Conservation (phyloP, 306 rosid species). For the Rosa lucieae region DNA sequence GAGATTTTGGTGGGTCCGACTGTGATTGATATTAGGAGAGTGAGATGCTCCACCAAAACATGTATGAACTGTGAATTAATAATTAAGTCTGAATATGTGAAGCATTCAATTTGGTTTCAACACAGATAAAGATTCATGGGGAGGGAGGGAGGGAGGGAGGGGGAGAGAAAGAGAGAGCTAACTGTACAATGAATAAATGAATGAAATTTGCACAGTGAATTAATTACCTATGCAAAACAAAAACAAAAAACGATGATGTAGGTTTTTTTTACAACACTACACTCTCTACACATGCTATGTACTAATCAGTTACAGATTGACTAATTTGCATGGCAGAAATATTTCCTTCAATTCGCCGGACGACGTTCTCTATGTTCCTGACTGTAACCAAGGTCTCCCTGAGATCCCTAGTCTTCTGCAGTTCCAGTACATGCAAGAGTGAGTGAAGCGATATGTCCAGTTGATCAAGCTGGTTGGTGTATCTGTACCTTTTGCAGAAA, state of each 20-base stretch:
- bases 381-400: not conserved
- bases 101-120: too few relatives aligned
- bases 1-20: not conserved
- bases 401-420: conserved; percentile 3
- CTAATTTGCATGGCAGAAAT: not conserved
- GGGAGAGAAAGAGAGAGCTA: too few relatives aligned
- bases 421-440: not conserved
- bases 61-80: too few relatives aligned
- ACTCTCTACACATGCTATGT: too few relatives aligned
- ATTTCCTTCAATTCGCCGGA: not conserved
- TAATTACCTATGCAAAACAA: not conserved
- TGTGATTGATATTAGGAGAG: too few relatives aligned
- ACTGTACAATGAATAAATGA: not conserved
- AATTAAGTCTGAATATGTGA: too few relatives aligned
- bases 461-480: not conserved
- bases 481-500: not conserved
- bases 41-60: too few relatives aligned
- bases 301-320: not conserved
- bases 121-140: too few relatives aligned
- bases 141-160: too few relatives aligned
- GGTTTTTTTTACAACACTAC: not conserved
- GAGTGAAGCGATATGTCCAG: not conserved
- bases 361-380: not conserved
- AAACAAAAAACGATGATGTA: not conserved
- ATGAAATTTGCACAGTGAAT: not conserved